Base-by-base conservation (phyloP, 2,329 filamentous ascomycete species). In the Calonectria naviculata region DNA sequence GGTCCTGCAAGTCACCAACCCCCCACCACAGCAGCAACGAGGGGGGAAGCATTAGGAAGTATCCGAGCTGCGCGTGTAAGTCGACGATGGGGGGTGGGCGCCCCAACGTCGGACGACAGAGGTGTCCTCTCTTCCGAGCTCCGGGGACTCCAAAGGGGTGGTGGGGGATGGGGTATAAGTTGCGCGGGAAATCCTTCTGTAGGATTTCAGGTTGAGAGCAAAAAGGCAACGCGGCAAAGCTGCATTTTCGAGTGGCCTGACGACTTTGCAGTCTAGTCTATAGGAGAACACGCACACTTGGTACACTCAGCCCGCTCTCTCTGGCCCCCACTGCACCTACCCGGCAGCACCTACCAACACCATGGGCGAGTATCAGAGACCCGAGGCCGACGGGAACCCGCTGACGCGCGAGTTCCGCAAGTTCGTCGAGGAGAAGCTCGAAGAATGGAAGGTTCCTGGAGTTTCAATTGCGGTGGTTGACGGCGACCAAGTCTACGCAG, bases 391-490 rank as follows among this genome's bases (percentile, higher is more conserved):
- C 21, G 46, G 36, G 24, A 70, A 60, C 17, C 67, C 52, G 8
- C 58, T 74, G 10, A 69, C 65, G 12, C 61, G 65, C 2, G 63
- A 68, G 21, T 68, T 69, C 49, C 15, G 17, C 46, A 12, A 56
- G n/a, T 72, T 65, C 62, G 62, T 38, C 21, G 64, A 56, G 4
- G 61, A 71, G 21, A 70, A 63, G 0, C 52, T 81, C 34, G 68
- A 78, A 0, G 66, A 80, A 24, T 81, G 78, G 78, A 77, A 78
- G 4, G 74, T 78, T 19, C 76, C 79, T 8, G 80, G 79, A 5
- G 6, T 80, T 4, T 77, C 79, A 1, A 72, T 81, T 28, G 79
- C 75, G 1, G 76, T 81, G 1, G 65, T 81, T 24, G 79, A 81
- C 41, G 74, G 68, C 8, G 70, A 79, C 15, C 21, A 76, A 0